Evolutionary conservation across 257 asterid species (phyloP).

Genomic region (Vinca minor): DNA sequence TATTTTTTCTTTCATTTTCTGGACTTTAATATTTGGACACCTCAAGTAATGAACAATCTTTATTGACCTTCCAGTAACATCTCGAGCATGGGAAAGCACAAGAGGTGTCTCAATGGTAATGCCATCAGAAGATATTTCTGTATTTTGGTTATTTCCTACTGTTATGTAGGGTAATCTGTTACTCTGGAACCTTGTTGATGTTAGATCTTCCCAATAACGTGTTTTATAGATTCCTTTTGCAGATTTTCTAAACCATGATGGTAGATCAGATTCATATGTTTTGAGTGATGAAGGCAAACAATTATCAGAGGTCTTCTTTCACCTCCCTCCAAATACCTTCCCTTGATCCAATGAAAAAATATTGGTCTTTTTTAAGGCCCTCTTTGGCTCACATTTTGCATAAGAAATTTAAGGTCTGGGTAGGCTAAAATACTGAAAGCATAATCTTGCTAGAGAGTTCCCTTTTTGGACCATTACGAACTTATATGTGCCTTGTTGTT

Average conservation of each 20-base stretch:
- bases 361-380: no score
- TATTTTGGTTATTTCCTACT: not conserved
- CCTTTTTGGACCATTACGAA: not conserved
- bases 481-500: not conserved
- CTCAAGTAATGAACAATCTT: not conserved
- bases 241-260: slow-evolving; percentile 72
- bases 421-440: not conserved
- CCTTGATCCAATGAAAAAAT: not conserved
- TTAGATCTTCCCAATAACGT: slow-evolving; percentile 2
- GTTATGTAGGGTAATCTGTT: not conserved
- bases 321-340: not conserved
- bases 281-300: slow-evolving; percentile 42
- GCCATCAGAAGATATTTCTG: not conserved
- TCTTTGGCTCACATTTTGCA: not conserved
- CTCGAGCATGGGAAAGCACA: slow-evolving; percentile 86
- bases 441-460: not conserved
- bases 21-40: not conserved
- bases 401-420: not conserved
- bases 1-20: not conserved
- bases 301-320: slow-evolving; percentile 40
- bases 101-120: slow-evolving; percentile 61
- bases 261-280: slow-evolving; percentile 47
- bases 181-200: not conserved
- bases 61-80: slow-evolving; percentile 42
- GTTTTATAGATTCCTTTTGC: slow-evolving; percentile 66